Base-by-base conservation (phyloP, 306 rosid species). In the Quercus engelmannii region DNA sequence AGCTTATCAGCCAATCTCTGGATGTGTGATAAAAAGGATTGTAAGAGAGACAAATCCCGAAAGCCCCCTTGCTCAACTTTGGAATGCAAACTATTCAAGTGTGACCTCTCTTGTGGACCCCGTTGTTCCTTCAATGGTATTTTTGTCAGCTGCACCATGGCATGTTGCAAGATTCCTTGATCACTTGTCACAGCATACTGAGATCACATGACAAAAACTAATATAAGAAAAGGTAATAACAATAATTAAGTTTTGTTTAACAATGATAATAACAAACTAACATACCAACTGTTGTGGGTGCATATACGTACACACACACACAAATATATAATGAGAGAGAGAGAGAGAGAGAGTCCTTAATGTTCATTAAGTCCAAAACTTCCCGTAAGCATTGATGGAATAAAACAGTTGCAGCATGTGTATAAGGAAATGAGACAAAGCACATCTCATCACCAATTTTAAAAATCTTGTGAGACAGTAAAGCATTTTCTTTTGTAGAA, bases 41-140 rank as follows among this genome's bases (percentile, higher is more conserved):
- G 94, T 77, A 95, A 83, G 90, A 95, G 91, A 80, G 98, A 88
- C 76, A 88, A 67, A 33, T 93, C 94, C 65, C 76, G 87, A 76
- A 80, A 88, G 55, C 91, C 89, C 68, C 71, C 75, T 76, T 81
- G 85, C 70, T 95, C 97, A 79, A 91, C 80, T 80, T 88, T 88
- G 68, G 92, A 86, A 83, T 43, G 87, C 92, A 95, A 85, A 89
- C 89, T 89, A 85, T 91, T 92, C 83, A 92, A 86, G 76, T 92
- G 95, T 80, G 83, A 76, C 85, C 97, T 91, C 91, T 95, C 99
- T 71, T 92, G 99, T 77, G 90, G 92, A 46, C 99, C 99, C 18
- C 97, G 85, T 81, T 95, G 97, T 85, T 95, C 99, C 97, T 91
- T 91, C 75, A 92, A 70, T 52, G 99, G 98, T 89, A 93, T 90